These are phyloP conservation scores for Bipolaris sorokiniana DNA, from an alignment of 2,329 filamentous ascomycete genomes.

Conservation along the genomic window DNA sequence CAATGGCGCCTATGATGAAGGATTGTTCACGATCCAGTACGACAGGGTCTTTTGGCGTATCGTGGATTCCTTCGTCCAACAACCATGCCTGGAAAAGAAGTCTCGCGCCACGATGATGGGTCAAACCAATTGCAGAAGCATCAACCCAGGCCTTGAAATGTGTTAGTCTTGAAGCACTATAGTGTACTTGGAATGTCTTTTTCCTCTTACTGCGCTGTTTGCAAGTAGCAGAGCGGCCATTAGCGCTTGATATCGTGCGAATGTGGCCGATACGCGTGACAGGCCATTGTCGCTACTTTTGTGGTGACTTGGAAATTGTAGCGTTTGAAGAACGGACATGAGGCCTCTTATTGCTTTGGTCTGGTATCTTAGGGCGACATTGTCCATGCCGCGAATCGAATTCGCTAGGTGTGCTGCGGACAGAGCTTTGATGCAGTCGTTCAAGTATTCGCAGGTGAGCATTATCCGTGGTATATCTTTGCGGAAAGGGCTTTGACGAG, in stretches of 20 bases:
- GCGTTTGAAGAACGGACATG: neutral
- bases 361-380: neutral
- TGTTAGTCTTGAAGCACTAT: neutral
- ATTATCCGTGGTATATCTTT: neutral
- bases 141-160: neutral
- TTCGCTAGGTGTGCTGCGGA: neutral
- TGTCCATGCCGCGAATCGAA: neutral
- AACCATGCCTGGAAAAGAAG: slow-evolving; percentile 1
- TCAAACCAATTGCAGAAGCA: neutral
- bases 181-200: neutral
- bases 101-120: neutral
- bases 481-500: neutral
- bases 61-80: neutral
- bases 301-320: neutral
- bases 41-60: neutral
- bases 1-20: neutral
- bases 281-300: neutral
- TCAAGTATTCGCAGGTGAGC: neutral
- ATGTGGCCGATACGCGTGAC: neutral
- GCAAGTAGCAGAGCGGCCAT: neutral
- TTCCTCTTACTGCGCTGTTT: neutral
- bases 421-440: neutral
- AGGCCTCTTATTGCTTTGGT: neutral
- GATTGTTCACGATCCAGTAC: neutral
- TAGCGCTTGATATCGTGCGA: slow-evolving; percentile 1